These are phyloP conservation scores for Salix purpurea DNA, from an alignment of 345 rosid genomes.

Conservation along the genomic window DNA sequence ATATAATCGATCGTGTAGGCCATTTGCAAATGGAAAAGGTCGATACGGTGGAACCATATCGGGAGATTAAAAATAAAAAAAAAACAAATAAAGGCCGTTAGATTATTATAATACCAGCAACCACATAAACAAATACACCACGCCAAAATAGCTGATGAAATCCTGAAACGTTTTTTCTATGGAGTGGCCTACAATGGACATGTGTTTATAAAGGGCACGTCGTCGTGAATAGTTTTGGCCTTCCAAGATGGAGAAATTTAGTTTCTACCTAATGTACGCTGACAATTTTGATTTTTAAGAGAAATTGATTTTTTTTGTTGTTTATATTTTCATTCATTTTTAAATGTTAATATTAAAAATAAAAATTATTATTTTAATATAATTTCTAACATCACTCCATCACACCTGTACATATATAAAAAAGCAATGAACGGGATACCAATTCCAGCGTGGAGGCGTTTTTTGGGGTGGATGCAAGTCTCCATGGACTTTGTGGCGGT, in stretches of 20 bases:
- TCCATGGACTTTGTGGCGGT: slow-evolving; percentile 27
- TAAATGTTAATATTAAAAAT: too few species aligned
- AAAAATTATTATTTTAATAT: too few species aligned
- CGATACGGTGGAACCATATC: neutral
- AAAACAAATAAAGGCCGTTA: neutral
- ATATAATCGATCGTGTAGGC: neutral
- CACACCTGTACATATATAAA: too few species aligned
- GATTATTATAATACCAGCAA: neutral
- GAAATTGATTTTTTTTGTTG: too few species aligned
- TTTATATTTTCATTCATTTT: too few species aligned
- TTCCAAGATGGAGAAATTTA: neutral
- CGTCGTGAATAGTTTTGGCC: neutral
- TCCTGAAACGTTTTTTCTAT: neutral
- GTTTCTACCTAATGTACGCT: neutral
- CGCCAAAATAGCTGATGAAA: neutral
- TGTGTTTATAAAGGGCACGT: neutral
- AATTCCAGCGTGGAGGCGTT: neutral
- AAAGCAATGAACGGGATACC: too few species aligned
- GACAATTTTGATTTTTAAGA: too few species aligned
- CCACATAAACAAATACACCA: neutral
- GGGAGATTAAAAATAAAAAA: neutral
- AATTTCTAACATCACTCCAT: too few species aligned
- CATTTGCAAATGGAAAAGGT: neutral
- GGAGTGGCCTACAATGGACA: slow-evolving; percentile 1
- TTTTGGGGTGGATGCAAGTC: neutral